These are phyloP conservation scores for Ophiostoma novo-ulmi DNA, from an alignment of 2,329 filamentous ascomycete genomes.

Conservation along the genomic window DNA sequence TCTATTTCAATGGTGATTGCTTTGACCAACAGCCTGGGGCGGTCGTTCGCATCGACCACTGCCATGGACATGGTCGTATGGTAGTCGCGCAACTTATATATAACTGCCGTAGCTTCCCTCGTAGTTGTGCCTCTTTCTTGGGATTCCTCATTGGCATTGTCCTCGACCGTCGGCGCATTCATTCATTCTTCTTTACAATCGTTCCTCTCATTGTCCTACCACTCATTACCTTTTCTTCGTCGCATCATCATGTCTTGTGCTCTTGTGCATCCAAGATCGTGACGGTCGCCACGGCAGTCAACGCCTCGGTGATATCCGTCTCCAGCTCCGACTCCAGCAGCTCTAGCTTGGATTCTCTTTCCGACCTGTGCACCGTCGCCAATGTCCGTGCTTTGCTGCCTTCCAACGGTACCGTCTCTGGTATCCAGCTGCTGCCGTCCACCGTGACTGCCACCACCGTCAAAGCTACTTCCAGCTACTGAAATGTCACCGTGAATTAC, in stretches of 20 bases:
- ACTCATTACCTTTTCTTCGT: not conserved
- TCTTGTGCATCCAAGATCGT: not conserved
- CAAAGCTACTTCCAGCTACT: not conserved
- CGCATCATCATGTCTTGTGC: not conserved
- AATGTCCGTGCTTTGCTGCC: not conserved
- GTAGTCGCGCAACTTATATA: not conserved
- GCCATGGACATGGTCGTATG: not conserved
- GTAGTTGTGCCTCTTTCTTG: not conserved
- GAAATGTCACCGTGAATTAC: not conserved
- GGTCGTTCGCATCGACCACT: not conserved
- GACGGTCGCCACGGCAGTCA: not conserved
- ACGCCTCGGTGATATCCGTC: not conserved
- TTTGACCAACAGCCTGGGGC: not conserved
- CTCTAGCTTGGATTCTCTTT: not conserved
- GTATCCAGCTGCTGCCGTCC: not conserved
- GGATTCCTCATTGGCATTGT: not conserved
- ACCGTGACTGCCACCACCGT: not conserved
- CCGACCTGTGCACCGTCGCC: not conserved
- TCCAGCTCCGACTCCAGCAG: not conserved
- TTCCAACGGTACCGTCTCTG: not conserved
- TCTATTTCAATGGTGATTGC: not conserved
- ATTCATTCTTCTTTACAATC: not conserved
- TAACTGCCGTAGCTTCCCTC: not conserved
- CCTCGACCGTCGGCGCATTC: not conserved
- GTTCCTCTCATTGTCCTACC: not conserved